Percentiles rank a stretch among this genome's conserved stretches.
These are phyloP conservation scores for Eucalyptus lansdowneana DNA, from an alignment of 345 rosid species.

Conservation along the genomic window DNA sequence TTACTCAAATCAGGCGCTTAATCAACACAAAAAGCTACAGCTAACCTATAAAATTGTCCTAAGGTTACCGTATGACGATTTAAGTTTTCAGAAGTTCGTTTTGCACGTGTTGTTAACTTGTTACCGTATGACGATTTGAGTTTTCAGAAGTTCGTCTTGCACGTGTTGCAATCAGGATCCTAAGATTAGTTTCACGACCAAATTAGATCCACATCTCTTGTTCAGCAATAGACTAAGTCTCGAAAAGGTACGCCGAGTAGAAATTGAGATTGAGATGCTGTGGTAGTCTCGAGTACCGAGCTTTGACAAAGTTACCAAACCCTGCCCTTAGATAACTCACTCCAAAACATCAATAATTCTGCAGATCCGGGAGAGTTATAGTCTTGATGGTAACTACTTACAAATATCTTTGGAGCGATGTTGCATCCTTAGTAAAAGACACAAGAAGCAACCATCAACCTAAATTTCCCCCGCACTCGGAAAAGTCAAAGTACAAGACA, in stretches of 20 bases:
- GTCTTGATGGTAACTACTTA: not conserved
- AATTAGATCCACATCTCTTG: not conserved
- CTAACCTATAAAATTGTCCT: not conserved
- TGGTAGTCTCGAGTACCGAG: not conserved
- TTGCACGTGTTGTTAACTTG: not conserved
- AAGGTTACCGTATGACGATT: not conserved
- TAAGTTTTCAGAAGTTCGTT: not conserved
- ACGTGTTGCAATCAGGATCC: not conserved
- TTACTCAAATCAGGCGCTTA: not conserved
- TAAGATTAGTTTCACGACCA: not conserved
- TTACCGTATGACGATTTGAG: not conserved
- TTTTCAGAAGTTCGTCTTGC: not conserved
- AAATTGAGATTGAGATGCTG: not conserved
- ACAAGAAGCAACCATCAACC: not conserved
- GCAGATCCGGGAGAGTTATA: not conserved
- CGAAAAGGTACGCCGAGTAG: not conserved
- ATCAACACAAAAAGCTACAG: not conserved
- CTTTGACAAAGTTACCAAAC: not conserved
- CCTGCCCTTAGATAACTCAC: not conserved
- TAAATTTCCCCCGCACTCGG: not conserved
- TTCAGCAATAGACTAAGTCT: not conserved
- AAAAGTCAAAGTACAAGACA: not conserved
- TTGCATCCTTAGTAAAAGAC: not conserved
- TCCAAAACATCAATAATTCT: not conserved
- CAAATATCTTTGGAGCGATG: not conserved